A percentile compares a stretch with the other conserved stretches of the same genome.
phyloP scores from a whole-genome alignment of 2,329 filamentous ascomycete species.

The Nakataea oryzae region DNA sequence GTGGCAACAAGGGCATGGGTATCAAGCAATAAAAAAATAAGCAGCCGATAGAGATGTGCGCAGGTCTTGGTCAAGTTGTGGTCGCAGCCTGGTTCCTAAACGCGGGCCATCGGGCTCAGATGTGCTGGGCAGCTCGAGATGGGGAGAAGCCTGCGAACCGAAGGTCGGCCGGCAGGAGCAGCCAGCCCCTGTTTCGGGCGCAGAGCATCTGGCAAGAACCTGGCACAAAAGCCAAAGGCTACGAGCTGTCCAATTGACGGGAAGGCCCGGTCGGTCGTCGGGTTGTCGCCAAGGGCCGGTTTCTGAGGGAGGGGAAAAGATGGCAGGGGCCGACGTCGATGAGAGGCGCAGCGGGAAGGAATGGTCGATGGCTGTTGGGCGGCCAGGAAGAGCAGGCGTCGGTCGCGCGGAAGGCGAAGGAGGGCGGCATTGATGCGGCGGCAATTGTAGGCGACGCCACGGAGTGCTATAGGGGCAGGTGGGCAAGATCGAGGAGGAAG shows the following conservation, averaged over 20 bases:
- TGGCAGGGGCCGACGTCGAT: not conserved
- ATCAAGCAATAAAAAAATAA: not conserved
- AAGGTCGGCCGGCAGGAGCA: not conserved
- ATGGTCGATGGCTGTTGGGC: not conserved
- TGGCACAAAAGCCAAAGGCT: not conserved
- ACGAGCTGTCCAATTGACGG: not conserved
- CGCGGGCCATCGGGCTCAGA: not conserved
- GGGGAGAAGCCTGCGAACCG: not conserved
- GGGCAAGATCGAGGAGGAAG: not conserved
- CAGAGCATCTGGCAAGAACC: not conserved
- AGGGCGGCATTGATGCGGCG: not conserved
- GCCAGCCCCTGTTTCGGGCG: not conserved
- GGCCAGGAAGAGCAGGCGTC: not conserved
- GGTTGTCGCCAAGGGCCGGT: not conserved
- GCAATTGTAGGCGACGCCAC: not conserved
- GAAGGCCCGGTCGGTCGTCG: not conserved
- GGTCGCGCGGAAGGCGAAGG: not conserved
- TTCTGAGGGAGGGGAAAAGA: not conserved
- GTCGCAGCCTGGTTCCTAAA: not conserved
- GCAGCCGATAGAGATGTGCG: not conserved
- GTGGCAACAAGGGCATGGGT: not conserved
- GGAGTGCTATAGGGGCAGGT: constrained; percentile 4
- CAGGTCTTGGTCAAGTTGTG: not conserved
- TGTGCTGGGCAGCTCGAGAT: not conserved
- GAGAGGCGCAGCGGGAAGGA: constrained; percentile 8